phyloP scores from a whole-genome alignment of 2,329 filamentous ascomycete species.

The Acrodontium crateriforme region DNA sequence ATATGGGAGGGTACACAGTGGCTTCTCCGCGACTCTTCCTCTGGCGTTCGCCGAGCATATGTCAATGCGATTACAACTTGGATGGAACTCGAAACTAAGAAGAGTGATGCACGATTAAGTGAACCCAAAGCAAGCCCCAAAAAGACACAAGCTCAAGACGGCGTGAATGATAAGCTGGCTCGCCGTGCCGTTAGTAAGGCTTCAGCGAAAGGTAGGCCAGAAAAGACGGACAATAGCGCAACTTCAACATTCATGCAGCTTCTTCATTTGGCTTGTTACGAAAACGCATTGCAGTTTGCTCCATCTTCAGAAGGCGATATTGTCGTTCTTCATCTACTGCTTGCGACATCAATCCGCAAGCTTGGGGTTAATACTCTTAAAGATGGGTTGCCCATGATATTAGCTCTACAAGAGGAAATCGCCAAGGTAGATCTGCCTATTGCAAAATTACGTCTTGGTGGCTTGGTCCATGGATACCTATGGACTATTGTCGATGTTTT shows the following conservation, averaged over 20 bases:
- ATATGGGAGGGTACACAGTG: conserved; percentile 97
- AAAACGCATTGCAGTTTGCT: conserved; percentile 63
- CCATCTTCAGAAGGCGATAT: conserved; percentile 48
- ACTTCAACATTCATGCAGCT: conserved; percentile 66
- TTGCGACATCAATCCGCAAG: conserved; percentile 58
- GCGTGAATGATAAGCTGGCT: conserved; percentile 24
- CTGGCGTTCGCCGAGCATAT: conserved; percentile 70
- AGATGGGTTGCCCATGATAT: conserved; percentile 75
- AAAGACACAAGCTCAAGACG: conserved; percentile 27
- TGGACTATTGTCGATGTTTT: conserved; percentile 68
- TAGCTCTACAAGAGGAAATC: conserved; percentile 76
- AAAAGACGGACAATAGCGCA: conserved; percentile 36
- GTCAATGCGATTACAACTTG: conserved; percentile 71
- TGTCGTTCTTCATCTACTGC: conserved; percentile 60
- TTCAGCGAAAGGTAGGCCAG: conserved; percentile 32
- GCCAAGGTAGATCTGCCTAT: conserved; percentile 49
- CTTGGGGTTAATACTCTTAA: conserved; percentile 72
- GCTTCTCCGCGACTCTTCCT: conserved; percentile 69
- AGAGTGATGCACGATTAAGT: conserved; percentile 13
- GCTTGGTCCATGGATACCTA: conserved; percentile 79
- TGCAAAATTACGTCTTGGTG: conserved; percentile 66
- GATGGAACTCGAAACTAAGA: conserved; percentile 36
- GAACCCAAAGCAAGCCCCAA: conserved; percentile 4
- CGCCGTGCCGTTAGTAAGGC: conserved; percentile 57
- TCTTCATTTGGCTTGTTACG: conserved; percentile 78